A percentile compares a stretch with the other conserved stretches of the same genome.
Evolutionary conservation across 2,329 filamentous ascomycete species (phyloP).

Genomic region (Apiospora rasikravindrae): DNA sequence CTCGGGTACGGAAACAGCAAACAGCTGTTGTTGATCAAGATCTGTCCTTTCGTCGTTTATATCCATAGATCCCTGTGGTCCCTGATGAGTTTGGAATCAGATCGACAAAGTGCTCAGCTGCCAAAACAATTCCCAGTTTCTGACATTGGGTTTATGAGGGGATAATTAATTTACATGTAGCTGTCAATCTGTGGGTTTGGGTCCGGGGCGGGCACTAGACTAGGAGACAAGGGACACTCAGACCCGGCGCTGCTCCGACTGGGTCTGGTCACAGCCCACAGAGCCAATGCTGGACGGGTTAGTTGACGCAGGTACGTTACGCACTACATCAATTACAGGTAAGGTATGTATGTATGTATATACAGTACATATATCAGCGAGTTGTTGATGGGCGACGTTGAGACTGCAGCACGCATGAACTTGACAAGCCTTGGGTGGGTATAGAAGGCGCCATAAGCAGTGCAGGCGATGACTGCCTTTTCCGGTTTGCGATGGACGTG

Average conservation of each 20-base stretch:
- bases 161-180: neutral
- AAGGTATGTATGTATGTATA: no score
- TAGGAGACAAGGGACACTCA: neutral
- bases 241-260: neutral
- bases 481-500: conserved; percentile 4
- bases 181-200: neutral
- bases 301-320: neutral
- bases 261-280: neutral
- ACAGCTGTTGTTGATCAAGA: neutral
- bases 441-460: conserved; percentile 12
- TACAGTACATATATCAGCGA: no score
- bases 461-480: conserved; percentile 10
- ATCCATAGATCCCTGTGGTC: no score
- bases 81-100: neutral
- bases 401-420: conserved; percentile 4
- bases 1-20: neutral
- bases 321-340: no score
- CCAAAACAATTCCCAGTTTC: neutral
- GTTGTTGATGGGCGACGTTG: neutral
- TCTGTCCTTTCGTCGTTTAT: neutral
- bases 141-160: neutral
- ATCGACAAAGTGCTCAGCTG: neutral
- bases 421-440: neutral
- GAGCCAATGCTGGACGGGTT: no score
- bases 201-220: conserved; percentile 5